A percentile compares a stretch with the other conserved stretches of the same genome.
phyloP scores from a whole-genome alignment of 306 rosid species.

The Lagenaria siceraria region DNA sequence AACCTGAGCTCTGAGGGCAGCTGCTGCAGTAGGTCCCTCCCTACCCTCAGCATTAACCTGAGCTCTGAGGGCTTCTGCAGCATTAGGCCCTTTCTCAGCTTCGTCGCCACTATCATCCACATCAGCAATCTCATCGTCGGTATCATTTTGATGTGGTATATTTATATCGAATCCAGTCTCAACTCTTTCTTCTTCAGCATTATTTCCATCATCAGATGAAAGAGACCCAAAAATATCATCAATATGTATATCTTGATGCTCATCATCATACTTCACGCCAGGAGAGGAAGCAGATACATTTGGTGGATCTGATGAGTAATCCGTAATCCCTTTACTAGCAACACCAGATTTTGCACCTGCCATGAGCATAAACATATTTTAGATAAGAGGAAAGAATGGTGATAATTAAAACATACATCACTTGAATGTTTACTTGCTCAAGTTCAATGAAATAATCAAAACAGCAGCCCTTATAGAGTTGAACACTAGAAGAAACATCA shows the following conservation, averaged over 20 bases:
- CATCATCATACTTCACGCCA: slow-evolving; percentile 41
- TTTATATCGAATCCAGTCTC: slow-evolving; percentile 52
- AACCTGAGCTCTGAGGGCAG: slow-evolving; percentile 65
- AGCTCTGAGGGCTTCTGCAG: slow-evolving; percentile 72
- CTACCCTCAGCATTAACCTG: slow-evolving; percentile 71
- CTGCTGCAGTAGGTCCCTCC: slow-evolving; percentile 57
- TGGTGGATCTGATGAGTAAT: slow-evolving; percentile 36
- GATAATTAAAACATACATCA: not conserved
- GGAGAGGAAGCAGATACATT: slow-evolving; percentile 33
- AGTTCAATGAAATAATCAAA: not conserved
- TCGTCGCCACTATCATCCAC: slow-evolving; percentile 85
- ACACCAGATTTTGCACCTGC: slow-evolving; percentile 43
- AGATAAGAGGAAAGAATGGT: not conserved
- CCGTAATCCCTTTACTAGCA: slow-evolving; percentile 27
- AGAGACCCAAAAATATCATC: slow-evolving; percentile 57
- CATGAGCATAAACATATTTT: slow-evolving; percentile 10
- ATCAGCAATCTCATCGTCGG: slow-evolving; percentile 81
- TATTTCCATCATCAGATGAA: slow-evolving; percentile 48
- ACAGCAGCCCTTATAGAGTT: not conserved
- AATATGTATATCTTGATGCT: slow-evolving; percentile 59
- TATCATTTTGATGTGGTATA: slow-evolving; percentile 32
- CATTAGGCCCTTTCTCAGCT: slow-evolving; percentile 70
- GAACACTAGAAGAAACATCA: not conserved
- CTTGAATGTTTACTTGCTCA: not conserved
- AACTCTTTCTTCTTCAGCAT: slow-evolving; percentile 41